These are phyloP conservation scores for Ustilago nuda DNA, from an alignment of 1,284 basidiomycete species.

Conservation along the genomic window DNA sequence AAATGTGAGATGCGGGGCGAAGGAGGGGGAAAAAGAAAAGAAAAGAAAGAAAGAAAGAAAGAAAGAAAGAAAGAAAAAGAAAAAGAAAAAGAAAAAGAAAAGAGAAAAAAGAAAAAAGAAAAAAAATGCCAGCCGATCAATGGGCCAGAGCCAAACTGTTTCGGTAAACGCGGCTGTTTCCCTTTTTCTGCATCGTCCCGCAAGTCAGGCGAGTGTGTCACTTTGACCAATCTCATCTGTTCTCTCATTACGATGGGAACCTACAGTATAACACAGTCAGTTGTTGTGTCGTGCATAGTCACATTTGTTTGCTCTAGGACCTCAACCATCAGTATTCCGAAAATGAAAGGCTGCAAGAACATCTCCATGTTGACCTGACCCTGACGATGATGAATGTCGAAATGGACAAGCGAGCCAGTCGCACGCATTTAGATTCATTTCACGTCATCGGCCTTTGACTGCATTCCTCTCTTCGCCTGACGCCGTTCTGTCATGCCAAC, in stretches of 20 bases:
- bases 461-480: slow-evolving; percentile 8
- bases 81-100: neutral
- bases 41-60: neutral
- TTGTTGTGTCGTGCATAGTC: no score
- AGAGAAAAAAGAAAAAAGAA: neutral
- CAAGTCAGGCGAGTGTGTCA: neutral
- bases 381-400: slow-evolving; percentile 4
- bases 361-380: slow-evolving; percentile 1
- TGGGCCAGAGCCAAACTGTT: neutral
- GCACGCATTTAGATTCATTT: slow-evolving; percentile 14
- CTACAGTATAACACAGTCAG: no score
- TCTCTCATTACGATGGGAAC: neutral
- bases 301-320: neutral
- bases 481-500: neutral
- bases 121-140: neutral
- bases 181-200: neutral
- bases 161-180: slow-evolving; percentile 4
- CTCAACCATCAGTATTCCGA: neutral
- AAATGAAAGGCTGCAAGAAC: neutral
- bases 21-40: neutral
- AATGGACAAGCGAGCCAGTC: slow-evolving; percentile 13
- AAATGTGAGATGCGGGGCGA: slow-evolving; percentile 1
- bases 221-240: slow-evolving; percentile 2
- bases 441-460: slow-evolving; percentile 13
- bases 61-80: neutral